Conservation (phyloP, 78 protist species). For the Pelomyxa schiedti region DNA sequence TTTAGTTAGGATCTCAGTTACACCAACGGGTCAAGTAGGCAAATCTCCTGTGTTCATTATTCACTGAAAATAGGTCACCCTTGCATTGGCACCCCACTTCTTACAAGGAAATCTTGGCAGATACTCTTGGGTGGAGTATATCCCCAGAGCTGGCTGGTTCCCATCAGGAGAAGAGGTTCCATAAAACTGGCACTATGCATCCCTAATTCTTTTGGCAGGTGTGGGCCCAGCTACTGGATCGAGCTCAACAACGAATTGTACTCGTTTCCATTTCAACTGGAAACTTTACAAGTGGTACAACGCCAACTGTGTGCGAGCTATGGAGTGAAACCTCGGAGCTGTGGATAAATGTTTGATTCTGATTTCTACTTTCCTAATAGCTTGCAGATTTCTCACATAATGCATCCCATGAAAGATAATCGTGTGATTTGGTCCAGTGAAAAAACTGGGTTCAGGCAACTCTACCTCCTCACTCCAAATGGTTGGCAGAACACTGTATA, state of each 20-base stretch:
- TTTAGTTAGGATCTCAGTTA: conserved; percentile 2
- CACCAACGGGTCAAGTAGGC: too few relatives aligned
- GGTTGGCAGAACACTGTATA: neutral
- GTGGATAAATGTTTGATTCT: conserved; percentile 27
- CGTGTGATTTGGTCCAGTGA: conserved; percentile 26
- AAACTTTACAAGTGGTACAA: neutral
- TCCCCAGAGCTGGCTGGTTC: conserved; percentile 23
- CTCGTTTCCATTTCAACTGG: conserved; percentile 10
- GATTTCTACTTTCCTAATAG: too few relatives aligned
- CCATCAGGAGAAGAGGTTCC: conserved; percentile 12
- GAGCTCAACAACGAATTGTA: conserved; percentile 26
- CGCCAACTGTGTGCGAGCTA: neutral
- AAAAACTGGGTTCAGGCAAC: conserved; percentile 24
- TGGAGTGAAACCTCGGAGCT: neutral
- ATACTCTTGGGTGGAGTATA: conserved; percentile 40
- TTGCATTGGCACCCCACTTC: neutral
- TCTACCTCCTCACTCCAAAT: conserved; percentile 29
- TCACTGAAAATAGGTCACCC: too few relatives aligned
- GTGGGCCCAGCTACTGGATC: conserved; percentile 17
- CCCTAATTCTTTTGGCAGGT: neutral
- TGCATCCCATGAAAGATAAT: neutral
- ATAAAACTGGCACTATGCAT: neutral
- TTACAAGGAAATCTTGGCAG: too few relatives aligned
- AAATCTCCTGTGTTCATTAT: too few relatives aligned
- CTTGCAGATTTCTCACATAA: too few relatives aligned